phyloP scores from a whole-genome alignment of 129 eudicot species.

The Solidago caesia region DNA sequence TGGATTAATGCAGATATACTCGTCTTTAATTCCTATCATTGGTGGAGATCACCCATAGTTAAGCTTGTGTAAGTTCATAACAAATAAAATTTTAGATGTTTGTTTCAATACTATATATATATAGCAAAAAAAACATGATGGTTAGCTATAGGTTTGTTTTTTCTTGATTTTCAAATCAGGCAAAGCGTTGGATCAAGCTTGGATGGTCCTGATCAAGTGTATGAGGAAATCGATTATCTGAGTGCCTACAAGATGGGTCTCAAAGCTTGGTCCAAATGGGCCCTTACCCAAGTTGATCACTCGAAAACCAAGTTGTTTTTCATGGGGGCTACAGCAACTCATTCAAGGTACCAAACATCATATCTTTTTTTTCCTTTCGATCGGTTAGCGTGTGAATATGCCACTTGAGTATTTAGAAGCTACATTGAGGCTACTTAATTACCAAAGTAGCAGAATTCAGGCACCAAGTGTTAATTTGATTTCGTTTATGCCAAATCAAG shows the following conservation, averaged over 20 bases:
- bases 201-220: conserved; percentile 32
- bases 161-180: conserved; percentile 21
- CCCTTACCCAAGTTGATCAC: conserved; percentile 42
- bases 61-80: conserved; percentile 46
- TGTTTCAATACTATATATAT: background rate
- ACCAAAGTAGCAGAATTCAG: no score
- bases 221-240: conserved; percentile 44
- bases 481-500: background rate
- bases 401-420: no score
- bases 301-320: conserved; percentile 54
- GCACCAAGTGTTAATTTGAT: background rate
- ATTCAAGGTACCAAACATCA: conserved; percentile 42
- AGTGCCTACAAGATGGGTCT: conserved; percentile 55
- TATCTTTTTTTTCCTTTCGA: background rate
- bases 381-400: no score
- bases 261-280: conserved; percentile 74
- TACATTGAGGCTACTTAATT: no score
- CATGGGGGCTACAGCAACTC: conserved; percentile 69
- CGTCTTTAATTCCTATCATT: conserved; percentile 57
- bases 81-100: background rate
- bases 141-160: background rate
- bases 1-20: conserved; percentile 58
- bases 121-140: background rate
- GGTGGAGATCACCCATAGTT: conserved; percentile 53
- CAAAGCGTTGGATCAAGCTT: conserved; percentile 37